Conservation (phyloP, 1,284 basidiomycete genomes). For the Trichosporon sp. region DNA sequence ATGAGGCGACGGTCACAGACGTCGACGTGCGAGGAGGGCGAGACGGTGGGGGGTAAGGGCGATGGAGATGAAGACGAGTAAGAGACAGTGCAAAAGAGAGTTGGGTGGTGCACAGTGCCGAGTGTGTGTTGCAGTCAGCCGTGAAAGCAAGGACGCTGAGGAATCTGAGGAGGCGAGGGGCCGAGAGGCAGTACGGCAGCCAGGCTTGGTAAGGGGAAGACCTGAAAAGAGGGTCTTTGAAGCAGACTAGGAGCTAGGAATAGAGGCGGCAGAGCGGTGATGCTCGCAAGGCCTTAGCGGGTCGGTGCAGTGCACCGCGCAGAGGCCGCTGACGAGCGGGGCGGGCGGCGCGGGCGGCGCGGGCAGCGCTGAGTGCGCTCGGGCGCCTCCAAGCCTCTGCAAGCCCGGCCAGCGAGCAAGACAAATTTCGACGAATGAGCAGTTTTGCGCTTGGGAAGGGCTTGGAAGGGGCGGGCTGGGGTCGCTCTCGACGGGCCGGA, state of each 20-base stretch:
- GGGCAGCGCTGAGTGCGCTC: neutral
- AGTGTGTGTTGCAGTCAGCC: neutral
- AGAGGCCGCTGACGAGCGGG: neutral
- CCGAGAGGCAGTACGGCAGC: neutral
- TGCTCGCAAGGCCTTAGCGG: neutral
- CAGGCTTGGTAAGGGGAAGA: neutral
- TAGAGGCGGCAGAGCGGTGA: neutral
- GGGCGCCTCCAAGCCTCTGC: neutral
- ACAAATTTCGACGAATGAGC: neutral
- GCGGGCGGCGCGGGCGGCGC: neutral
- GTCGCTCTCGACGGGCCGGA: neutral
- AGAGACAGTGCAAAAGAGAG: slow-evolving; percentile 3
- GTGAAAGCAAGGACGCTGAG: neutral
- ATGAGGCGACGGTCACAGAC: slow-evolving; percentile 9
- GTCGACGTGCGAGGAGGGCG: neutral
- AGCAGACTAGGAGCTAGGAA: neutral
- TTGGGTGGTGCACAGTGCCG: slow-evolving; percentile 1
- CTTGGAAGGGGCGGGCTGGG: neutral
- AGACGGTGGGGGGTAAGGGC: neutral
- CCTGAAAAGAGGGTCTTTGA: slow-evolving; percentile 7
- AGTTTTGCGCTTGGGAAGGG: neutral
- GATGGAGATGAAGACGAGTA: neutral
- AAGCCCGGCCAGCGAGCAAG: neutral
- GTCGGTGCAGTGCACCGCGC: neutral
- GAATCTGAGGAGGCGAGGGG: neutral